Base-by-base conservation (phyloP, 2,329 filamentous ascomycete species). In the Plectosphaerella cucumerina region DNA sequence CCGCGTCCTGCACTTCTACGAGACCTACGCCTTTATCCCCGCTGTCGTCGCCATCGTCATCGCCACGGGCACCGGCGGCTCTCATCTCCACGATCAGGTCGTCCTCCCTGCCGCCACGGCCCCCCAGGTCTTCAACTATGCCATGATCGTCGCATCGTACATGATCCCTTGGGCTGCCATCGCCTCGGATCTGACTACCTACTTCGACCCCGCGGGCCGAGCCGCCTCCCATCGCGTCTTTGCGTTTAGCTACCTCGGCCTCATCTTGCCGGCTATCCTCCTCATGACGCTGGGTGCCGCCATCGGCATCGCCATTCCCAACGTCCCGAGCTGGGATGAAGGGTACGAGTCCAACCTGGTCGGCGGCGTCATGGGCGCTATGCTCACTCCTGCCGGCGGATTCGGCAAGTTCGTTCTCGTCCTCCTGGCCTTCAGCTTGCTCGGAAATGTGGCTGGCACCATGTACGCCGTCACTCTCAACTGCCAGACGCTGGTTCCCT, bases 391-490 rank as follows among this genome's bases (percentile, higher is more conserved):
- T 4, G 77, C 76, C 0, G 80, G 80, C 43, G 79, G 79, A 0
- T 85, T 86, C 56, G 82, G 82, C 51, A 80, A 80, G 55, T 85
- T 86, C 56, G 67, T 85, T 17, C 75, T 81, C 2, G 81, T 85
- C 2, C 61, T 85, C 10, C 72, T 85, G 17, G 73, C 78, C 6
- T 70, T 84, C 42, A 78, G 76, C 1, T 62, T 85, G 43, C 66
- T 86, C 12, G 82, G 81, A 21, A 85, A 85, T 62, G 71, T 82
- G 11, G 71, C 78, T 2, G 78, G 76, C 15, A 82, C 79, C 15
- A 77, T 81, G 65, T 86, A 86, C 69, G 77, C 78, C 59, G 75
- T 85, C 57, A 81, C 81, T 4, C 72, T 86, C 56, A 85, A 85
- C 70, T 81, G 85, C 64, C 82, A 86, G 65, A 81, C 83, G 56